Evolutionary conservation across 768 basidiomycete genomes (phyloP), one percentile per base, ranked within the genome.

Genomic region (Phanerochaete carnosa): DNA sequence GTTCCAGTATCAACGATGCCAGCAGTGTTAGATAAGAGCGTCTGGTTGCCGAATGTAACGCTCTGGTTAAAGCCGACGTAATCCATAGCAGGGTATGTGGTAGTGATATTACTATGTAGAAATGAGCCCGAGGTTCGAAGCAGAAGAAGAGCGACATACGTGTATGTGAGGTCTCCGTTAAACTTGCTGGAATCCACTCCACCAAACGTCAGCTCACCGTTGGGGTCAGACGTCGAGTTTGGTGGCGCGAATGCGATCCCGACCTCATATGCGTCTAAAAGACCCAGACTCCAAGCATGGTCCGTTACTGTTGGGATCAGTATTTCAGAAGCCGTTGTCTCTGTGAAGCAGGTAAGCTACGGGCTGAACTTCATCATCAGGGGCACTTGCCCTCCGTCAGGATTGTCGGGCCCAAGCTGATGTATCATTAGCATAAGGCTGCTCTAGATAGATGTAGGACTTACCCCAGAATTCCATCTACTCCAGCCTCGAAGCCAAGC

Each of bases 281-380:
- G 50, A 28, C 70, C 69, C 58, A 74, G 71, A 5, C 43, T 33
- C 55, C 58, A 68, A 6, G 77, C 72, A 58, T 73, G 76, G 64
- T 77, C 70, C 15, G 63, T 67, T 15, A 77, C 73, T 11, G 77
- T 78, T 3, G 73, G 71, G 39, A 76, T 43, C n/a, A 49, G 19
- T 15, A 1, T 19, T n/a, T 49, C 57, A 8, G 28, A 35, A n/a
- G 29, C 13, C 8, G 47, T 50, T 15, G 57, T 58, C 2, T 46
- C 57, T 58, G 33, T 23, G 1, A 65, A 50, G 25, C 26, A 77
- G 75, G 13, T 23, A 25, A 45, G 25, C 28, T 11, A 55, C 9
- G 12, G 26, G n/a, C n/a, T n/a, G 57, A 59, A 67, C 8, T 76
- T 15, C 71, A 59, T 72, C 75, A 64, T 77, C 70, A 15, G 62